Base-by-base conservation (phyloP, 2,329 filamentous ascomycete species). In the Penicillium sclerotiorum region DNA sequence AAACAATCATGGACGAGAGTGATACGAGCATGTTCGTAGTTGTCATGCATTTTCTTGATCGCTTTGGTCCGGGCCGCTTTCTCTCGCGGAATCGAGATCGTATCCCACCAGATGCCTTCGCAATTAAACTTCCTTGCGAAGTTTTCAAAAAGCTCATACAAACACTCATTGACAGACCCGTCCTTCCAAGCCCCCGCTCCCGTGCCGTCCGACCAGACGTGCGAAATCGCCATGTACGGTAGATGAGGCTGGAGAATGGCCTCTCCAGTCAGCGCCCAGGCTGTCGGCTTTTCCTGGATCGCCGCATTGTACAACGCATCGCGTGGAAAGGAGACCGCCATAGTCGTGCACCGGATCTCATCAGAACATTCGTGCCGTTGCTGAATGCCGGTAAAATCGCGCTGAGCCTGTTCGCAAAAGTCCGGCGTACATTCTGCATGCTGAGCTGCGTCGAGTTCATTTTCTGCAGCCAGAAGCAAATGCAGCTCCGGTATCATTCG, bases 51-150 rank as follows among this genome's bases (percentile, higher is more conserved):
- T 9, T 47, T 49, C 17, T 52, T 52, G 1, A 59, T 57, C 0
- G 61, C 61, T 18, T 44, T 48, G 2, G 15, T 46, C 13, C 55
- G 53, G 12, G 50, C 47, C 4, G 36, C 23, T 7, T 50, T 46
- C 8, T 57, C 55, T 11, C 30, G 47, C 2, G 64, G 62, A 18
- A 66, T 57, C 8, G 50, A 66, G 8, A 67, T 55, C 8, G 61
- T 57, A 43, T 67, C 63, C 66, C 64, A 67, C 65, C 62, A 69
- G n/a, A 67, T 57, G 8, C 61, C 62, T 17, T 55, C 15, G 33
- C 57, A 65, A 5, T 49, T 23, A 3, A 58, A 47, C 8, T 38
- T 21, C 7, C 30, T 38, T 5, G 56, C 57, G 27, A 65, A 50
- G 1, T 39, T 18, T 0, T 43, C 40, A 17, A 67, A 67, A 40